These are phyloP conservation scores for Yamadazyma nakazawae DNA, from an alignment of 805 yeast species.

Conservation along the genomic window DNA sequence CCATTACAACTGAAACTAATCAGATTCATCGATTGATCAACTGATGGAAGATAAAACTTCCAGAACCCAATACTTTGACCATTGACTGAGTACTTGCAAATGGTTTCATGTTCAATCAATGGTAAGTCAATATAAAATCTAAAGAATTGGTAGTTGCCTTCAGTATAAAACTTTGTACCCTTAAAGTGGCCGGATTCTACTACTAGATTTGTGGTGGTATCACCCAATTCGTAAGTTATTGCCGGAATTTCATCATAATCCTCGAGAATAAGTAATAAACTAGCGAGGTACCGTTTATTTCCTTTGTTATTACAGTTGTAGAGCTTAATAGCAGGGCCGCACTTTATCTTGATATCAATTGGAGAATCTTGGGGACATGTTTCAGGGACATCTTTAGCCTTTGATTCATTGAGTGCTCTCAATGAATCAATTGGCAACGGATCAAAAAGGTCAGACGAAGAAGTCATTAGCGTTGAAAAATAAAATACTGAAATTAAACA, in stretches of 20 bases:
- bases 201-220: slow-evolving; percentile 18
- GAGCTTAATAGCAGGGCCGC: slow-evolving; percentile 79
- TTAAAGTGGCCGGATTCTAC: slow-evolving; percentile 43
- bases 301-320: slow-evolving; percentile 57
- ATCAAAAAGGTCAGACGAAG: slow-evolving; percentile 2
- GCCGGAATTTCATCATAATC: slow-evolving; percentile 29
- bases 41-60: slow-evolving; percentile 68
- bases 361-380: slow-evolving; percentile 26
- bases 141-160: slow-evolving; percentile 55
- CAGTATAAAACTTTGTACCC: slow-evolving; percentile 41
- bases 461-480: slow-evolving; percentile 1
- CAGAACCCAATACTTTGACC: slow-evolving; percentile 34
- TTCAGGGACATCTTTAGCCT: slow-evolving; percentile 23
- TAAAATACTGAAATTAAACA: background rate
- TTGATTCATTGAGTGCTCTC: slow-evolving; percentile 23
- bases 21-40: slow-evolving; percentile 67
- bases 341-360: slow-evolving; percentile 43
- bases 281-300: slow-evolving; percentile 57
- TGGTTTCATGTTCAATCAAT: slow-evolving; percentile 52
- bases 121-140: slow-evolving; percentile 57
- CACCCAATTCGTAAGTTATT: slow-evolving; percentile 36
- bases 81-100: slow-evolving; percentile 60
- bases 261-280: slow-evolving; percentile 61
- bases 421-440: slow-evolving; percentile 26
- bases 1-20: slow-evolving; percentile 90